Conservation (phyloP, 192 early-diverging fungal species). For the Coemansia sp. region DNA sequence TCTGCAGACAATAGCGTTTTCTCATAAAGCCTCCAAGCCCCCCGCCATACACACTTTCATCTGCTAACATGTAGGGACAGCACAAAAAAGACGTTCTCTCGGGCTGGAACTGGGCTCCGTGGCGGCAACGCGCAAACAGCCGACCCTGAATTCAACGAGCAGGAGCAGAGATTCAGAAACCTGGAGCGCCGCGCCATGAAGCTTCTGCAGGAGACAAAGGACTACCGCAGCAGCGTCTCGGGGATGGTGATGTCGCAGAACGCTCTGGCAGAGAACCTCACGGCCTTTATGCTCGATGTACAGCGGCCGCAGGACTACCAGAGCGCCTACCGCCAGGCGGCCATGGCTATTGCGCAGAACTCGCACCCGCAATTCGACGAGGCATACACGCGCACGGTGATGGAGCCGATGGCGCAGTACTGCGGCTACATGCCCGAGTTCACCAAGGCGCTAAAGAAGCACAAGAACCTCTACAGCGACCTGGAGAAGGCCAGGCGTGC, state of each 20-base stretch:
- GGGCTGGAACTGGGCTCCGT: slow-evolving; percentile 31
- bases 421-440: slow-evolving; percentile 88
- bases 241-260: slow-evolving; percentile 85
- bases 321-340: slow-evolving; percentile 80
- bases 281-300: slow-evolving; percentile 84
- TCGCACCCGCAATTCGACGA: slow-evolving; percentile 79
- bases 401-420: slow-evolving; percentile 87
- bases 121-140: slow-evolving; percentile 22
- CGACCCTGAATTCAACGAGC: slow-evolving; percentile 81
- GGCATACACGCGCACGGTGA: slow-evolving; percentile 80
- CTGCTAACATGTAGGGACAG: slow-evolving; percentile 34
- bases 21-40: too few species aligned
- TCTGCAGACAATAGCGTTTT: too few species aligned
- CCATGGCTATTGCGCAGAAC: slow-evolving; percentile 78
- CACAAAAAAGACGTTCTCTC: slow-evolving; percentile 41
- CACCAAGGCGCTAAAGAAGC: slow-evolving; percentile 88
- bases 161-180: slow-evolving; percentile 76
- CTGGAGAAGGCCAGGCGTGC: slow-evolving; percentile 76
- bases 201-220: slow-evolving; percentile 88
- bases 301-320: slow-evolving; percentile 71
- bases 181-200: slow-evolving; percentile 81
- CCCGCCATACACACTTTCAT: too few species aligned
- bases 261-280: slow-evolving; percentile 82
- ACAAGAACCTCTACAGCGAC: slow-evolving; percentile 86
- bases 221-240: slow-evolving; percentile 82